phyloP scores from a whole-genome alignment of 2,329 filamentous ascomycete genomes.

The Cryphonectria parasitica region DNA sequence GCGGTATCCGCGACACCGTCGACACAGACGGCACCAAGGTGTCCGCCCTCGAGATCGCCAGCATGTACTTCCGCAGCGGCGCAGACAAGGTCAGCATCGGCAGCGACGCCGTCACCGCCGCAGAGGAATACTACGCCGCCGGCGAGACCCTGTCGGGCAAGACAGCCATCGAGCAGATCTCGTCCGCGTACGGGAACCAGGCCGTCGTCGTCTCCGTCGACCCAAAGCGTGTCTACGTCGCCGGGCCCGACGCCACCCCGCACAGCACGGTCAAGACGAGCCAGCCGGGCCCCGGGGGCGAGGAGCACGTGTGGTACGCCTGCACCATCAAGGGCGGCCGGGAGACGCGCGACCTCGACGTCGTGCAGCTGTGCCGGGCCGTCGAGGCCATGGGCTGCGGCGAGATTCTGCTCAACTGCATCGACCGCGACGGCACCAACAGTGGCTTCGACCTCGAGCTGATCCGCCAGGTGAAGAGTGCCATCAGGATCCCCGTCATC shows the following conservation, averaged over 20 bases:
- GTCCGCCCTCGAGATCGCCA: constrained; percentile 90
- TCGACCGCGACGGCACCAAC: constrained; percentile 95
- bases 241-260: constrained; percentile 54
- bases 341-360: constrained; percentile 92
- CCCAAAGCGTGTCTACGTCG: constrained; percentile 87
- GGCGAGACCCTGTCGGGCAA: constrained; percentile 73
- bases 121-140: constrained; percentile 82
- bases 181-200: constrained; percentile 90
- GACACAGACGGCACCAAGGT: constrained; percentile 86
- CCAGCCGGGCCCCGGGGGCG: constrained; percentile 73
- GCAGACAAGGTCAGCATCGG: constrained; percentile 98
- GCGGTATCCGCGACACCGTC: constrained; percentile 89
- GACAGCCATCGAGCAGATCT: constrained; percentile 96
- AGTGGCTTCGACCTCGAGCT: constrained; percentile 93
- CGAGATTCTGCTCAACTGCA: constrained; percentile 95
- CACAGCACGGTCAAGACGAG: constrained; percentile 73
- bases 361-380: constrained; percentile 82
- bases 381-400: constrained; percentile 96
- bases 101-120: constrained; percentile 89
- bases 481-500: constrained; percentile 90
- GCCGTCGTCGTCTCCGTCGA: constrained; percentile 96
- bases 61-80: constrained; percentile 95
- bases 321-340: constrained; percentile 96
- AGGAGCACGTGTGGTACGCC: constrained; percentile 91
- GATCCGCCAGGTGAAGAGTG: constrained; percentile 83